These are phyloP conservation scores for Aspergillus novoparasiticus DNA, from an alignment of 2,329 filamentous ascomycete species.

Conservation along the genomic window DNA sequence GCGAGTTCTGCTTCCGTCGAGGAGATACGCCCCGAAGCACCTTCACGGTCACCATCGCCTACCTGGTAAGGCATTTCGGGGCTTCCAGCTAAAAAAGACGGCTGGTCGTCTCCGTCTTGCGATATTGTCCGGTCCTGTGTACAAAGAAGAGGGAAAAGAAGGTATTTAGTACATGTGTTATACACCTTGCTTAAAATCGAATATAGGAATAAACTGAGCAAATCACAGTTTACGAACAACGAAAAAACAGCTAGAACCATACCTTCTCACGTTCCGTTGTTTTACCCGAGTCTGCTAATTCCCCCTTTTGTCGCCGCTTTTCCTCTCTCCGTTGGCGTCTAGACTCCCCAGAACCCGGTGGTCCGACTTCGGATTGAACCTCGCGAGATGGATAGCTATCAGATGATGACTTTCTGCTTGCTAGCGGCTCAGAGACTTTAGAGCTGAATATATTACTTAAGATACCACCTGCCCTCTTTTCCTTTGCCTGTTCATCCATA, in stretches of 20 bases:
- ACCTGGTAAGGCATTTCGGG: constrained; percentile 58
- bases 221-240: constrained; percentile 32
- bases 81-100: constrained; percentile 66
- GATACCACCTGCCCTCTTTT: constrained; percentile 36
- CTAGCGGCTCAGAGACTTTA: constrained; percentile 34
- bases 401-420: constrained; percentile 28
- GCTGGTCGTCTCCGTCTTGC: constrained; percentile 43
- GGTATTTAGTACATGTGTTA: constrained; percentile 34
- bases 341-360: constrained; percentile 35
- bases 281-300: constrained; percentile 38
- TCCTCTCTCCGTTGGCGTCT: constrained; percentile 44
- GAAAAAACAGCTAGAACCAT: constrained; percentile 38
- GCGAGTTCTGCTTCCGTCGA: constrained; percentile 22
- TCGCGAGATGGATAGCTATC: constrained; percentile 35
- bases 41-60: constrained; percentile 40
- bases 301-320: constrained; percentile 37
- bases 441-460: constrained; percentile 43
- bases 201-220: constrained; percentile 27
- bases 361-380: constrained; percentile 39
- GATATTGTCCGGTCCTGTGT: constrained; percentile 35
- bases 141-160: constrained; percentile 29
- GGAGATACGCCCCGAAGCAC: constrained; percentile 49
- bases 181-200: constrained; percentile 24
- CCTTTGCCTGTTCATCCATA: constrained; percentile 37
- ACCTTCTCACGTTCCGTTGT: constrained; percentile 41